These are phyloP conservation scores for Botrytis cinerea DNA, from an alignment of 2,329 filamentous ascomycete genomes.

Conservation along the genomic window DNA sequence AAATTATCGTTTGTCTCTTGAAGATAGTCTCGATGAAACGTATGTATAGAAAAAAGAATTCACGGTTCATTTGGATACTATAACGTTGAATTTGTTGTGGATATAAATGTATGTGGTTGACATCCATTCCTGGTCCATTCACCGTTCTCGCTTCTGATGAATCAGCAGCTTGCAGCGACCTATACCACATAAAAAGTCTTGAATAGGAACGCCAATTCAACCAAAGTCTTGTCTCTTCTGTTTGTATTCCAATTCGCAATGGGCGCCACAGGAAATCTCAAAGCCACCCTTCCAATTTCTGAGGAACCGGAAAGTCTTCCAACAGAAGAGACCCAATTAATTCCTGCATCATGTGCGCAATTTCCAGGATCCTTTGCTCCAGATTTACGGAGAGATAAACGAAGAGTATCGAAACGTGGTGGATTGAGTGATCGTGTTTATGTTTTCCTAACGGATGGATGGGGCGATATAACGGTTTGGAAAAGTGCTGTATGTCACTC, in stretches of 20 bases:
- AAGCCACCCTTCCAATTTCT: neutral
- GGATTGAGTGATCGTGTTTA: conserved; percentile 17
- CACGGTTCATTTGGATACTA: neutral
- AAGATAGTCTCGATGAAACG: neutral
- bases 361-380: conserved; percentile 33
- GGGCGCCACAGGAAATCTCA: neutral
- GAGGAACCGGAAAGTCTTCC: neutral
- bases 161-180: neutral
- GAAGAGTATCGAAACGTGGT: conserved; percentile 17
- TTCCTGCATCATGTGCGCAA: conserved; percentile 26
- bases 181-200: neutral
- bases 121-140: neutral
- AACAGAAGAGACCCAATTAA: neutral
- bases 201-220: neutral
- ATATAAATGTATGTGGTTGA: neutral
- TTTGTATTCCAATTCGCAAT: neutral
- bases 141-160: conserved; percentile 9
- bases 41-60: neutral
- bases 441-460: conserved; percentile 28
- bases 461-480: conserved; percentile 29
- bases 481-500: conserved; percentile 28
- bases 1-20: neutral
- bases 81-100: neutral
- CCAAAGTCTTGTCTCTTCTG: neutral
- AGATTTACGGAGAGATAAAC: conserved; percentile 27